Evolutionary conservation across 805 yeast genomes (phyloP).

Genomic region (Pichia phayaonensis): DNA sequence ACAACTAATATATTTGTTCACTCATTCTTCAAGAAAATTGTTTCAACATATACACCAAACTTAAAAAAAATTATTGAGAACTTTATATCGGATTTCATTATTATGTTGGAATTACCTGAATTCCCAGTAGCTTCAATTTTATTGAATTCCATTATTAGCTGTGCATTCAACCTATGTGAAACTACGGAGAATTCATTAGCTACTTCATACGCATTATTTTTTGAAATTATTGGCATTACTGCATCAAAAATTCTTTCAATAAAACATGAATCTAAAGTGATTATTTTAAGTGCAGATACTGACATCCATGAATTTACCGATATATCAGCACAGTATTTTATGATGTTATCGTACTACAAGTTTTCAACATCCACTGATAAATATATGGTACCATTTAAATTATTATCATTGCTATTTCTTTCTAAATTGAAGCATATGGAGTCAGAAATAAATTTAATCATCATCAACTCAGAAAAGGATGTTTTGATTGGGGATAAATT

Average conservation of each 20-base stretch:
- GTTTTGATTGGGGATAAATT: neutral
- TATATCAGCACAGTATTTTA: neutral
- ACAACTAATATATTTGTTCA: slow-evolving; percentile 27
- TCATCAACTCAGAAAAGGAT: neutral
- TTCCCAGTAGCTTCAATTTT: slow-evolving; percentile 52
- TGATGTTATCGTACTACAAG: neutral
- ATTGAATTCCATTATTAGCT: slow-evolving; percentile 28
- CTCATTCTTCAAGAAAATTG: slow-evolving; percentile 23
- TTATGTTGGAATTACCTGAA: slow-evolving; percentile 44
- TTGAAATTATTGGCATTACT: slow-evolving; percentile 56
- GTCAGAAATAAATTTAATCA: neutral
- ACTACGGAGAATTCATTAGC: slow-evolving; percentile 32
- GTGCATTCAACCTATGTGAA: slow-evolving; percentile 23
- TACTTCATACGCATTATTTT: slow-evolving; percentile 39
- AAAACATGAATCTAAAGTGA: slow-evolving; percentile 11
- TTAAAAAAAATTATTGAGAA: slow-evolving; percentile 39
- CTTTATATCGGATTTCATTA: slow-evolving; percentile 48
- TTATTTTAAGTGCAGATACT: slow-evolving; percentile 5
- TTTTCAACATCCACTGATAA: neutral
- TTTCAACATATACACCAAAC: slow-evolving; percentile 26
- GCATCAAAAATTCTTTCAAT: slow-evolving; percentile 43
- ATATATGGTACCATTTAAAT: neutral
- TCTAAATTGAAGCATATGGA: neutral
- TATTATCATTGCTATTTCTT: neutral
- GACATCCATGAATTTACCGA: slow-evolving; percentile 6